Conservation (phyloP, 108 stramenopile species). For the Pseudonitzschia pungens region DNA sequence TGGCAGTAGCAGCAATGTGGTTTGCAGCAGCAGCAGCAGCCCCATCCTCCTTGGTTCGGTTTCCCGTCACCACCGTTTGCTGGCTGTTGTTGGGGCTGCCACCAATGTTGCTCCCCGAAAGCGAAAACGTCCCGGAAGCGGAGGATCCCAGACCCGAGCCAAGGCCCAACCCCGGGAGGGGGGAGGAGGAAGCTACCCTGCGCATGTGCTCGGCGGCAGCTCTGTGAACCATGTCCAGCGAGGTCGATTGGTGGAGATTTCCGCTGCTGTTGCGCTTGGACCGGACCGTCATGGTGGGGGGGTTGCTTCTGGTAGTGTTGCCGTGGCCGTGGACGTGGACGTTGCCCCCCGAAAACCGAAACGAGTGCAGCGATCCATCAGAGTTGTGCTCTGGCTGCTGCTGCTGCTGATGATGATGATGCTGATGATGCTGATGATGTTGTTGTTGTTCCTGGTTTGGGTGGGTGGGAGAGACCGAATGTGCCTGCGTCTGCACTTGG, state of each 20-base stretch:
- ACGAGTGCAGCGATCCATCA: constrained; percentile 25
- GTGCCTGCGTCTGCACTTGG: too few relatives aligned
- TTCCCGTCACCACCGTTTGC: constrained; percentile 11
- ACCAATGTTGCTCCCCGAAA: too few relatives aligned
- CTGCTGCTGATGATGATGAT: neutral
- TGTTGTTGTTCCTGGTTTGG: neutral
- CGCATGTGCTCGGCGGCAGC: constrained; percentile 51
- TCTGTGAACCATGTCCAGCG: constrained; percentile 31
- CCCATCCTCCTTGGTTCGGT: neutral
- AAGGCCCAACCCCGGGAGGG: constrained; percentile 1
- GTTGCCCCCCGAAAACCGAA: constrained; percentile 25
- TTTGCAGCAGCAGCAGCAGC: too few relatives aligned
- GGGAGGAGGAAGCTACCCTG: constrained; percentile 34
- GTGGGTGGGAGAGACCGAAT: neutral
- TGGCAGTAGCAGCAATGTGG: too few relatives aligned
- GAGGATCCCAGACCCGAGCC: neutral
- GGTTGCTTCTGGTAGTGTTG: neutral
- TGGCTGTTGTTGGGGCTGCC: constrained; percentile 7
- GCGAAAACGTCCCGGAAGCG: neutral
- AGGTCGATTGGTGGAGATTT: constrained; percentile 8
- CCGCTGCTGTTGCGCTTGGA: neutral
- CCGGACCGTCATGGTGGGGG: neutral
- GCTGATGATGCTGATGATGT: neutral
- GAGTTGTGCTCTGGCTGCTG: neutral
- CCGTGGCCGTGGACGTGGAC: neutral